Conservation (phyloP, 1,139 yeast species). For the Arxiozyma telluris region DNA sequence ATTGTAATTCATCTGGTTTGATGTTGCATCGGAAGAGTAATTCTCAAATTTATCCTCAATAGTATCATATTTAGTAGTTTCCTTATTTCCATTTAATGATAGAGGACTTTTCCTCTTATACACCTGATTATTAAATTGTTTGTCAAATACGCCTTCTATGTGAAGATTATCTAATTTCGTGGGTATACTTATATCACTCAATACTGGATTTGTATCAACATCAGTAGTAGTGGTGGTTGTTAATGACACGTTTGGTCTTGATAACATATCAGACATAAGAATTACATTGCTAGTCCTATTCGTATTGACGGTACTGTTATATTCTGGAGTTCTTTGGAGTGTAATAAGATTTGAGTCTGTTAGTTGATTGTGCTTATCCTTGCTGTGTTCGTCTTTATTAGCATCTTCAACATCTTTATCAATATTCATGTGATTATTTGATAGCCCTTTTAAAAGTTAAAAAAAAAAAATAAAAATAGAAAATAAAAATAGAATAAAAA, state of each 20-base stretch:
- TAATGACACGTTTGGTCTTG: slow-evolving; percentile 13
- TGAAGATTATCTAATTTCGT: slow-evolving; percentile 6
- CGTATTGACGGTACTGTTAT: neutral
- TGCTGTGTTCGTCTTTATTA: neutral
- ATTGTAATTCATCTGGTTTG: neutral
- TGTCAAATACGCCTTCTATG: neutral
- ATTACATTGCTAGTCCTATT: slow-evolving; percentile 1
- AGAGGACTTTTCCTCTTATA: neutral
- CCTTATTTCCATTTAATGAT: neutral
- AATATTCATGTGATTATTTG: neutral
- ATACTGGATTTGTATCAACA: slow-evolving; percentile 25
- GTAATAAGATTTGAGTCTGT: neutral
- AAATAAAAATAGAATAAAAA: no score
- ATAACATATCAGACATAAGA: slow-evolving; percentile 12
- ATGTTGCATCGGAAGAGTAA: neutral
- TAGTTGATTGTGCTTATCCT: neutral
- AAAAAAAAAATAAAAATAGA: no score
- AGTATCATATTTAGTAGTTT: neutral
- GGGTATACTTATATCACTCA: slow-evolving; percentile 23
- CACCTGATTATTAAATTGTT: neutral
- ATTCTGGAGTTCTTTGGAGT: neutral
- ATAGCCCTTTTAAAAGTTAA: neutral
- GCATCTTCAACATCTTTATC: neutral
- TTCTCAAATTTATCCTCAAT: neutral
- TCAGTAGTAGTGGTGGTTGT: slow-evolving; percentile 22